Evolutionary conservation across 2,329 filamentous ascomycete genomes (phyloP), one percentile per base, ranked within the genome.

Genomic region (Colletotrichum brevisporum): DNA sequence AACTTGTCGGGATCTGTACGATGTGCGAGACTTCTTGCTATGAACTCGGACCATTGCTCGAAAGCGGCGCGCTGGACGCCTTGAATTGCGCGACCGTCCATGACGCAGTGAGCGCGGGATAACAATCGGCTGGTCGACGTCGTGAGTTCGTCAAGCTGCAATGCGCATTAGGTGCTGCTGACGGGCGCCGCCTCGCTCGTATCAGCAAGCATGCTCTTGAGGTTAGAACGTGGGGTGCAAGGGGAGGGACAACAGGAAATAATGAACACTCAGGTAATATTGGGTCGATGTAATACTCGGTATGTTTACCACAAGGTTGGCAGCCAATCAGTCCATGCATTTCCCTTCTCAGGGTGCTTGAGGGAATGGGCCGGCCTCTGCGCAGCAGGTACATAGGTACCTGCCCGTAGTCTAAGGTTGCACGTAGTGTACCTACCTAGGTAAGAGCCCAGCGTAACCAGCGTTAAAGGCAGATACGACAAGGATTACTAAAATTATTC

Each of bases 1-100:
- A 92, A 92, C 66, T 80, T 80, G 45, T 86, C 83, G 36, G 80
- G 75, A 50, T 87, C 85, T 63, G 90, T 84, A 39, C 89, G 87
- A 52, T 80, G 75, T 36, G 78, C 76, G 51, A 89, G 80, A 76
- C 87, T 88, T 66, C 78, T 82, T 43, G 80, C 74, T 50, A 90
- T 77, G 73, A 90, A 89, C 16, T 78, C 77, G 52, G 78, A 70
- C 89, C 89, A 88, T 71, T 85, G 81, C 31, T 73, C 71, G 31
- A 79, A 69, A 3, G 81, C 62, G 31, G 53, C 63, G 51, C 62
- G 69, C 62, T 74, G 74, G 52, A 76, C 71, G 65, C 61, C 58
- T 52, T 51, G 54, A 27, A 71, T 39, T 21, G 58, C 51, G 54
- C 59, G 69, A 31, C 51, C 70, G 39, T 72, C 70, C 71, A 73